phyloP scores from a whole-genome alignment of 2,329 filamentous ascomycete species.

The Cladosporium sphaerospermum region DNA sequence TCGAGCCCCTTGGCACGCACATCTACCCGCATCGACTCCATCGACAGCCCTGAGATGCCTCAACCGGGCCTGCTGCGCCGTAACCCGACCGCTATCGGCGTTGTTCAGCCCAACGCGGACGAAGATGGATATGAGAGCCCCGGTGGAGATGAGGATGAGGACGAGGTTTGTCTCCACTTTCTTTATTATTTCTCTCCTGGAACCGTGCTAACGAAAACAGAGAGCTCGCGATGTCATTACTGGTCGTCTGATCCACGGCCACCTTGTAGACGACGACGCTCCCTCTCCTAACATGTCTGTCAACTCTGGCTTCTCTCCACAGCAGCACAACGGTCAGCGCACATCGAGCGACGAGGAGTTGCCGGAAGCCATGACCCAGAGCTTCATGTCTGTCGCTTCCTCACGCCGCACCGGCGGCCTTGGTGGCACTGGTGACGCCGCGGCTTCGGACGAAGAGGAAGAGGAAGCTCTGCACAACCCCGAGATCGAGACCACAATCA shows the following conservation, averaged over 20 bases:
- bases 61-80: conserved; percentile 15
- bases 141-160: conserved; percentile 29
- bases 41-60: conserved; percentile 13
- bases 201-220: conserved; percentile 18
- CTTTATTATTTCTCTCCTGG: not conserved
- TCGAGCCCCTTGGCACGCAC: conserved; percentile 27
- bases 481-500: conserved; percentile 88
- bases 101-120: conserved; percentile 22
- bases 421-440: conserved; percentile 78
- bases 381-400: conserved; percentile 73
- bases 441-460: conserved; percentile 81
- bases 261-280: conserved; percentile 91
- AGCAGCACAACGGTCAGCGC: conserved; percentile 35
- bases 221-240: conserved; percentile 85
- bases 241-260: conserved; percentile 83
- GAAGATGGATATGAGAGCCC: conserved; percentile 30
- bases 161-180: conserved; percentile 24
- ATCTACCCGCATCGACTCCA: conserved; percentile 27
- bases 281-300: conserved; percentile 66
- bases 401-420: conserved; percentile 55
- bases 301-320: conserved; percentile 54
- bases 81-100: conserved; percentile 22
- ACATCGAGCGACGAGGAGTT: conserved; percentile 47
- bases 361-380: conserved; percentile 83
- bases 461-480: conserved; percentile 80